phyloP scores from a whole-genome alignment of 805 yeast genomes.

The Saturnispora zaruensis region DNA sequence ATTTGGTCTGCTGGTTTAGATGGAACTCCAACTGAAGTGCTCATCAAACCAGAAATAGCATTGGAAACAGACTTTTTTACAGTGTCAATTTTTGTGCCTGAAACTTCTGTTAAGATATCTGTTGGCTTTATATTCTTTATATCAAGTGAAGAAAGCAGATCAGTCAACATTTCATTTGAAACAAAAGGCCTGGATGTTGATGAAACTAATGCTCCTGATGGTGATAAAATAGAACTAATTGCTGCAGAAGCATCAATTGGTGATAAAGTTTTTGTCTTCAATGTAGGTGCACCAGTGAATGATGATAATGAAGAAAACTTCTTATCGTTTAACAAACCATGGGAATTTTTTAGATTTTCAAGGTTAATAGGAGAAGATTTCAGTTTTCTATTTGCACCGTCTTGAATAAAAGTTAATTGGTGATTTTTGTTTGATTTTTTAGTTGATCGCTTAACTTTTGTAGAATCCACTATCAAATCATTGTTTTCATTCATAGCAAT shows the following conservation, averaged over 20 bases:
- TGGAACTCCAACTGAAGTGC: not conserved
- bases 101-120: conserved; percentile 5
- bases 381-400: conserved; percentile 4
- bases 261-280: not conserved
- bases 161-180: conserved; percentile 6
- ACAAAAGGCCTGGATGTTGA: conserved; percentile 4
- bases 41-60: conserved; percentile 10
- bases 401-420: conserved; percentile 7
- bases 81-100: conserved; percentile 8
- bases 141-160: conserved; percentile 10
- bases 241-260: not conserved
- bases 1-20: conserved; percentile 8
- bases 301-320: not conserved
- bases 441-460: not conserved
- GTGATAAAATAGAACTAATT: not conserved
- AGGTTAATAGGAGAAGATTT: not conserved
- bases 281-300: not conserved
- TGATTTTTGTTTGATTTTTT: conserved; percentile 4
- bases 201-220: not conserved
- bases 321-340: not conserved
- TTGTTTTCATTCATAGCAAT: conserved; percentile 65
- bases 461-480: conserved; percentile 25
- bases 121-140: conserved; percentile 4
- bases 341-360: not conserved
- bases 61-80: conserved; percentile 12